Evolutionary conservation across 169 alveolate genomes (phyloP), one percentile per base, ranked within the genome.

Genomic region (Cryptosporidium viatorum): DNA sequence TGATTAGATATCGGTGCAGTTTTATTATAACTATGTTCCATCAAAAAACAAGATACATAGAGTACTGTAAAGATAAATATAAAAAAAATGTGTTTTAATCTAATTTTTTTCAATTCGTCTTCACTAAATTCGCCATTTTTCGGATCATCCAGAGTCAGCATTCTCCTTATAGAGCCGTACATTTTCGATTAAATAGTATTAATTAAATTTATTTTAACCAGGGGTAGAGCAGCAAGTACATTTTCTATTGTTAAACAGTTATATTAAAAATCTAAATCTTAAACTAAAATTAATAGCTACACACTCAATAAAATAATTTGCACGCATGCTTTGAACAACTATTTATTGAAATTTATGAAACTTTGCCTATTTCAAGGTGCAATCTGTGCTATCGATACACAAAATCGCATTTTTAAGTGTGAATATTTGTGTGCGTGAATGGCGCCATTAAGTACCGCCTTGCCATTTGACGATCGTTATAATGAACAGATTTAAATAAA

Each of bases 1-100:
- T 80, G 89, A 35, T 80, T 50, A 21, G 89, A 59, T 39, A 80
- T 65, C 3, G 89, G 89, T 35, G 89, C 73, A n/a, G 69, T 80
- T 29, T 80, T 80, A 62, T 80, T 80, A 80, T 80, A 48, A 35
- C 89, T 65, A 80, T 80, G 89, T 65, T 80, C 80, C 75, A 80
- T 62, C 21, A 80, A 29, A 41, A 80, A 50, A 59, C 89, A 80
- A 62, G 89, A 80, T 9, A 80, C 89, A 80, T 80, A 80, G 3
- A 80, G 89, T 60, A 80, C 23, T 80, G 89, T 80, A 62, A 80
- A 80, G 6, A 80, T 43, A 62, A 80, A 80, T n/a, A 80, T 60
- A 43, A 35, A 80, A 29, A 80, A 62, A 3, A 80, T 55, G 23
- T 70, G 89, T 14, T 52, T 29, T 33, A 48, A 37, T 65, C 89